Evolutionary conservation across 306 rosid genomes (phyloP).

Genomic region (Erythrophleum fordii): DNA sequence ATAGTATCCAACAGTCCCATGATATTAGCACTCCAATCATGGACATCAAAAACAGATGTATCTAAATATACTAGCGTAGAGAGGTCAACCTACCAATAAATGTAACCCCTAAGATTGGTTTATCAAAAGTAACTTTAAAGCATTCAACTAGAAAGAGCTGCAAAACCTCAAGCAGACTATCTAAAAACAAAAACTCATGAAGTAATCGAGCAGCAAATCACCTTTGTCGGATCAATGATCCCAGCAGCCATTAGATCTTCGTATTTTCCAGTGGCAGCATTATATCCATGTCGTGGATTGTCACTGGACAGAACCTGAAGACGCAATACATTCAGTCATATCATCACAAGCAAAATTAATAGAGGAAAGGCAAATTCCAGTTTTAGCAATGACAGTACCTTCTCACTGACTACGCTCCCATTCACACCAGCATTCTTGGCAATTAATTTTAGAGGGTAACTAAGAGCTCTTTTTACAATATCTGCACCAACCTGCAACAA

Average conservation of each 20-base stretch:
- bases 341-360: background rate
- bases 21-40: background rate
- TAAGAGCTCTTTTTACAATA: conserved; percentile 90
- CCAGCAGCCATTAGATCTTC: conserved; percentile 99
- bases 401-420: conserved; percentile 98
- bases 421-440: conserved; percentile 99
- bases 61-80: background rate
- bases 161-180: background rate
- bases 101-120: background rate
- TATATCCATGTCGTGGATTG: conserved; percentile 76
- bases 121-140: background rate
- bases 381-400: conserved; percentile 54
- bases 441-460: conserved; percentile 91
- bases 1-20: background rate
- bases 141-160: background rate
- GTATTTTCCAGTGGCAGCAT: conserved; percentile 95
- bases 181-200: background rate
- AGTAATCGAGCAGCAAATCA: conserved; percentile 33
- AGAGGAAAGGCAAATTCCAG: background rate
- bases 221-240: conserved; percentile 98
- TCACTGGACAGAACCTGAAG: conserved; percentile 83
- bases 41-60: too few relatives aligned
- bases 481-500: conserved; percentile 91
- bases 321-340: background rate
- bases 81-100: too few relatives aligned